phyloP scores from a whole-genome alignment of 202 grass and related monocot species.

The Carex sylvatica region DNA sequence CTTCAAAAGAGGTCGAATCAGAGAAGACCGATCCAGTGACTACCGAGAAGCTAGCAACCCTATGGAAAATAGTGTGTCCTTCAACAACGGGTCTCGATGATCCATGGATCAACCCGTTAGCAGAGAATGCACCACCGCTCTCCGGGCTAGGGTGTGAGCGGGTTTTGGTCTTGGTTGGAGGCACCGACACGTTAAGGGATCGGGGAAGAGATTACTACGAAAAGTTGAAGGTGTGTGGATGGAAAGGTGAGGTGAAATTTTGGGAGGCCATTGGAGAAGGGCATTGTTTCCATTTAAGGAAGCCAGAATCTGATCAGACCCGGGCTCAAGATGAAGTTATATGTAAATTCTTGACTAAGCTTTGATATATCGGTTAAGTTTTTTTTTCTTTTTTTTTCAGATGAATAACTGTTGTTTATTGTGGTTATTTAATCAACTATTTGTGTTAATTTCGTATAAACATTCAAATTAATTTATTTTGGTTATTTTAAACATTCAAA shows the following conservation, averaged over 20 bases:
- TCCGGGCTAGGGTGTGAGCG: conserved; percentile 20
- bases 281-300: conserved; percentile 39
- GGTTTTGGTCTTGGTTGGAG: conserved; percentile 49
- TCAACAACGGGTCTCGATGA: conserved; percentile 37
- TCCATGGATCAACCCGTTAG: conserved; percentile 57
- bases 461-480: no score
- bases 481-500: no score
- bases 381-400: background rate
- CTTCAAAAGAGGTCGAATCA: conserved; percentile 23
- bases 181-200: conserved; percentile 44
- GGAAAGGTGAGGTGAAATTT: conserved; percentile 39
- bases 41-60: conserved; percentile 18
- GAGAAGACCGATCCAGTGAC: conserved; percentile 35
- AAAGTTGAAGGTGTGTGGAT: conserved; percentile 39
- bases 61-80: conserved; percentile 60
- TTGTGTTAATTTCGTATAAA: background rate
- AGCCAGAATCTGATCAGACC: background rate
- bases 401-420: background rate
- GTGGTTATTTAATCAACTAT: background rate
- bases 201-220: conserved; percentile 40
- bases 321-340: conserved; percentile 14
- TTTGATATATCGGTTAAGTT: background rate
- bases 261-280: conserved; percentile 41
- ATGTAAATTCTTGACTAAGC: background rate
- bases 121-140: conserved; percentile 25